phyloP scores from a whole-genome alignment of 352 stramenopile genomes.

The Phytophthora kernoviae region DNA sequence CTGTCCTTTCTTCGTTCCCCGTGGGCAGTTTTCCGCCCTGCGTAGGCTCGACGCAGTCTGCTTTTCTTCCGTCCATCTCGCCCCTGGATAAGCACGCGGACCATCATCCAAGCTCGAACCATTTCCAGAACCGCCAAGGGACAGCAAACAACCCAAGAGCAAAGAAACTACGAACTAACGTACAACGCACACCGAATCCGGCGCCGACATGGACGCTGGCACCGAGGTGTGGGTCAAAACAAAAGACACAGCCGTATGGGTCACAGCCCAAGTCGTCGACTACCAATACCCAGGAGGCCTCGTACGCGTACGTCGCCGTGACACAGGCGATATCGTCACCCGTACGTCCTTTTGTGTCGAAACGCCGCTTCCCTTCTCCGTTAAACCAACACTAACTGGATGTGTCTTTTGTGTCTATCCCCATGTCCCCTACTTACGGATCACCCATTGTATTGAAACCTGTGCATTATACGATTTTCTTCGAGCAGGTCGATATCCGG shows the following conservation, averaged over 20 bases:
- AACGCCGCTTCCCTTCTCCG: background rate
- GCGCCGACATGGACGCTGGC: conserved; percentile 73
- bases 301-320: conserved; percentile 46
- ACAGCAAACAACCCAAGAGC: conserved; percentile 15
- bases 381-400: conserved; percentile 10
- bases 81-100: too few species aligned
- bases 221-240: conserved; percentile 84
- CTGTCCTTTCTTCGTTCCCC: too few species aligned
- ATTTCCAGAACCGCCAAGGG: too few species aligned
- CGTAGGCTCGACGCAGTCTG: too few species aligned
- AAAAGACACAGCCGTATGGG: conserved; percentile 62
- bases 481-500: conserved; percentile 36
- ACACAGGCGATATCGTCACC: conserved; percentile 45
- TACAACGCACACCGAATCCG: background rate
- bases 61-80: too few species aligned
- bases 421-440: too few species aligned
- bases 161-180: conserved; percentile 2
- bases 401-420: background rate
- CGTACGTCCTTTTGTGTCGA: conserved; percentile 37
- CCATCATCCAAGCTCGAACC: too few species aligned
- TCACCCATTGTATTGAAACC: too few species aligned
- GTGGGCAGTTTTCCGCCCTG: too few species aligned
- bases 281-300: conserved; percentile 62
- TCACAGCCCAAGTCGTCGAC: conserved; percentile 68
- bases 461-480: background rate